Evolutionary conservation across 164 flowering plant genomes (phyloP), one percentile per base, ranked within the genome.

Genomic region (Aristolochia fimbriata): DNA sequence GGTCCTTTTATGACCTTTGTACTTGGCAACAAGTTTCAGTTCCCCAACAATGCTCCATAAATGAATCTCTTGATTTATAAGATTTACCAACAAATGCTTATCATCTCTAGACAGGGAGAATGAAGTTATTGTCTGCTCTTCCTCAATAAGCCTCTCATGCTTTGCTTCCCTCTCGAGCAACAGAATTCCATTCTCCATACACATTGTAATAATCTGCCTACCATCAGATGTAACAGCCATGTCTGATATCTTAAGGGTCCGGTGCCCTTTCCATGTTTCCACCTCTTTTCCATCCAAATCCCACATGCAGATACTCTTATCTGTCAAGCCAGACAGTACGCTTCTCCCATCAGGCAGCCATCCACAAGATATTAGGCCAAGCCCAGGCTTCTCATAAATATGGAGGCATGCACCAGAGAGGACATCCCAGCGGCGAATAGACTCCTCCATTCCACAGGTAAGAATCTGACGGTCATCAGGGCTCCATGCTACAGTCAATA

Each of bases 261-360:
- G 77, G 65, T 75, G 86, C 19, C 93, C 95, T 68, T 77, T 79
- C 88, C 82, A 88, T 58, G 81, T 82, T 55, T 91, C 85, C 52
- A 81, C 17, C 78, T 85, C 95, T 54, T 70, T 82, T 53, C 98
- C 98, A 62, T 83, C 85, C 64, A 88, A 68, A 53, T 85, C 91
- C 95, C 96, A 91, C 83, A 85, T 71, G 75, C 80, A 77, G 64
- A 91, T 81, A 81, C 89, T 88, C 80, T 76, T 81, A 64, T 91
- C 97, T 47, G 71, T 79, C 62, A 80, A 62, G 43, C 96, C 96
- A 55, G 81, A 66, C 58, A 80, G 72, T 23, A 91, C 53, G 12
- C 66, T 60, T 50, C 71, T 80, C 6, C 94, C 88, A 69, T 86
- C 87, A 17, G 90, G 91, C 62, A 75, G 79, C 97, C 97, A 91